Evolutionary conservation across 148 eudicot genomes (phyloP).

Genomic region (Persicaria maculosa): DNA sequence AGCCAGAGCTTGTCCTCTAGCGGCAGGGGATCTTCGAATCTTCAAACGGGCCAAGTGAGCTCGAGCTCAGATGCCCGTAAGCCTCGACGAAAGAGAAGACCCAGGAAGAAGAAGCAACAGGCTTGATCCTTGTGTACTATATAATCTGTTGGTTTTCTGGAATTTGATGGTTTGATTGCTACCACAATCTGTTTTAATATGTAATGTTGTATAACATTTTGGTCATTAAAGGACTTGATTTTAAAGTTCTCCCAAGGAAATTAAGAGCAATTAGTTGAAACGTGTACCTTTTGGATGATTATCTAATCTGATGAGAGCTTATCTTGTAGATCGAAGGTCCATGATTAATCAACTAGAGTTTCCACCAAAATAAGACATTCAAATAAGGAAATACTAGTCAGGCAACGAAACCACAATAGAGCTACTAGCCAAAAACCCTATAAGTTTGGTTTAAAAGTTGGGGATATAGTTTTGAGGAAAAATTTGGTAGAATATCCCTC

Average conservation of each 20-base stretch:
- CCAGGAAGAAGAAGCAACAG: slow-evolving; percentile 80
- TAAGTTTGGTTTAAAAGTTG: no score
- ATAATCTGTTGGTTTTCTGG: not conserved
- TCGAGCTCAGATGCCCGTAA: slow-evolving; percentile 89
- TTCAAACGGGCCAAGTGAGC: slow-evolving; percentile 25
- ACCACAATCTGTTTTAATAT: not conserved
- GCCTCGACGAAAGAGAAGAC: slow-evolving; percentile 82
- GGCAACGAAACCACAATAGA: no score
- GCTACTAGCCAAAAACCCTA: no score
- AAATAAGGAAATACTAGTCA: no score
- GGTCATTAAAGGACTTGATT: not conserved
- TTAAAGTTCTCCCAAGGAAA: not conserved
- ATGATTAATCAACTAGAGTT: no score
- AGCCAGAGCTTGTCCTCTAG: slow-evolving; percentile 30
- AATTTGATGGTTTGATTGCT: not conserved
- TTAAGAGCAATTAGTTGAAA: not conserved
- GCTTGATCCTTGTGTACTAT: not conserved
- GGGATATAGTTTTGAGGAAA: no score
- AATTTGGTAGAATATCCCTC: no score
- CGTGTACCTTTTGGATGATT: no score
- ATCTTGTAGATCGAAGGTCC: no score
- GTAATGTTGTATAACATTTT: not conserved
- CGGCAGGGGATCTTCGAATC: slow-evolving; percentile 22
- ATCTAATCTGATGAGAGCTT: no score
- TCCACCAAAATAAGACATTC: no score